These are phyloP conservation scores for Hyparrhenia diplandra DNA, from an alignment of 176 grass and related monocot genomes.

Conservation along the genomic window DNA sequence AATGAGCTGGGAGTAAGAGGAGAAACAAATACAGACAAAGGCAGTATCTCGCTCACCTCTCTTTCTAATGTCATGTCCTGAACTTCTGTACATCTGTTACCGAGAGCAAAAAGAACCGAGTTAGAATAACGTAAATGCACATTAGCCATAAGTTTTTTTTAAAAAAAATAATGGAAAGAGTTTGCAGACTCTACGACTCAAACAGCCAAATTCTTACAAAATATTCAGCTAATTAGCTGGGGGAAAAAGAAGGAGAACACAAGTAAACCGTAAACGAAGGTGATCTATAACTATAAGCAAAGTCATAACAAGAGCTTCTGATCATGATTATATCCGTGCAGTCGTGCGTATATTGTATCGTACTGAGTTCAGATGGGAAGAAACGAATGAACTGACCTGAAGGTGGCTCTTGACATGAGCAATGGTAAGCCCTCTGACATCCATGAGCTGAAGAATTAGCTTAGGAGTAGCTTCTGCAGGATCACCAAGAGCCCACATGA, in stretches of 20 bases:
- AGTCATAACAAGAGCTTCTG: too few relatives aligned
- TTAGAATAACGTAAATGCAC: not conserved
- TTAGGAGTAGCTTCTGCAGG: constrained; percentile 76
- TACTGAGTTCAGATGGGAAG: not conserved
- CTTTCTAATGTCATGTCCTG: constrained; percentile 51
- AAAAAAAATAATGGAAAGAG: too few relatives aligned
- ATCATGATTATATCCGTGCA: too few relatives aligned
- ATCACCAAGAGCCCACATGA: not conserved
- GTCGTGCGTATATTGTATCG: too few relatives aligned
- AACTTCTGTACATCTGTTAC: constrained; percentile 86
- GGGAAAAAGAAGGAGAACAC: too few relatives aligned
- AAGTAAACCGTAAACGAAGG: too few relatives aligned
- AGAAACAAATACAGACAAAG: not conserved
- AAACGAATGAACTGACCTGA: constrained; percentile 56
- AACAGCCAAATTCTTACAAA: too few relatives aligned
- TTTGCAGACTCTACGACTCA: too few relatives aligned
- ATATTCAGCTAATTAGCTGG: too few relatives aligned
- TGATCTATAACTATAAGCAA: too few relatives aligned
- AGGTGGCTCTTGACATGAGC: constrained; percentile 97
- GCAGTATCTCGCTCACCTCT: constrained; percentile 34
- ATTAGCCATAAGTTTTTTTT: not conserved
- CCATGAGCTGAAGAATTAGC: constrained; percentile 87
- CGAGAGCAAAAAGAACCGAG: constrained; percentile 6
- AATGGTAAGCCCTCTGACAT: constrained; percentile 71
- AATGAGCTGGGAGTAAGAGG: not conserved